Evolutionary conservation across 1,139 yeast genomes (phyloP).

Genomic region (Pichia sp.): DNA sequence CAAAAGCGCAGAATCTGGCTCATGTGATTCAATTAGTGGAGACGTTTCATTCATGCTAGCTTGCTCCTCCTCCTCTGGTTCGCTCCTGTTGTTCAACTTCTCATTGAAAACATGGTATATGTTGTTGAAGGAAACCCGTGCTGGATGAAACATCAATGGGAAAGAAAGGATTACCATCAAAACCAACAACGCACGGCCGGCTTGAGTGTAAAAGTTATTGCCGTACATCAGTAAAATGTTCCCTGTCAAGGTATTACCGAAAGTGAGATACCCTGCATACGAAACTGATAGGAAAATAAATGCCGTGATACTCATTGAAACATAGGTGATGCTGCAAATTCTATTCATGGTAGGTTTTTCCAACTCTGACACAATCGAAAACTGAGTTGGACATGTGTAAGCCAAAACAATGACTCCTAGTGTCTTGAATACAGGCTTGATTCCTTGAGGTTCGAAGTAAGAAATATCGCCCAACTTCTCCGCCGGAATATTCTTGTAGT

Average conservation of each 20-base stretch:
- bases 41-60: slow-evolving; percentile 5
- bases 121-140: slow-evolving; percentile 79
- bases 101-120: slow-evolving; percentile 51
- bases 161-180: slow-evolving; percentile 81
- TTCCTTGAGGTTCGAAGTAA: slow-evolving; percentile 49
- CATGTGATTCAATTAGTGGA: slow-evolving; percentile 11
- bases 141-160: slow-evolving; percentile 92
- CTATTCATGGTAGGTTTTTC: slow-evolving; percentile 49
- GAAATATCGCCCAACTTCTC: slow-evolving; percentile 49
- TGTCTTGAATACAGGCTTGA: slow-evolving; percentile 64
- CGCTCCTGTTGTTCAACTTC: slow-evolving; percentile 1
- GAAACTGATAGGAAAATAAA: slow-evolving; percentile 68
- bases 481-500: slow-evolving; percentile 24
- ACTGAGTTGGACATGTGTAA: slow-evolving; percentile 92
- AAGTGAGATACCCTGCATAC: slow-evolving; percentile 76
- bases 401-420: slow-evolving; percentile 93
- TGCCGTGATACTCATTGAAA: slow-evolving; percentile 56
- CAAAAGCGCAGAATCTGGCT: background rate
- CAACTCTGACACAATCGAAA: slow-evolving; percentile 82
- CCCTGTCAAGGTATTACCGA: slow-evolving; percentile 73
- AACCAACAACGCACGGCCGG: slow-evolving; percentile 75
- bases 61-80: background rate
- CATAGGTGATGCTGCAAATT: slow-evolving; percentile 47
- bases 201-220: slow-evolving; percentile 43
- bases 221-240: slow-evolving; percentile 71